phyloP scores from a whole-genome alignment of 2,329 filamentous ascomycete species.

The Fusarium floridanum region DNA sequence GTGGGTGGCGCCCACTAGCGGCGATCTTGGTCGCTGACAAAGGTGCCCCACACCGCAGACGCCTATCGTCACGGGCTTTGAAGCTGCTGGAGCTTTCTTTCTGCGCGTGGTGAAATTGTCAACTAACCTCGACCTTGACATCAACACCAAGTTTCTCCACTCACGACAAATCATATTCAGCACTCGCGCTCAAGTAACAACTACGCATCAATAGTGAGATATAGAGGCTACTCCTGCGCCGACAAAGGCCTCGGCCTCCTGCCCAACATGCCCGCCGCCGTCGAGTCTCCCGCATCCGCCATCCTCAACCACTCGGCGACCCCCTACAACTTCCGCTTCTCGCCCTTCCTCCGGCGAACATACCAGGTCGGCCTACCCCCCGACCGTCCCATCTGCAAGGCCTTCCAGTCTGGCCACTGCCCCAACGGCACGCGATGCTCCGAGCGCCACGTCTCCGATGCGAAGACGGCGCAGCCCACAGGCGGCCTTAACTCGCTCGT shows the following conservation, averaged over 20 bases:
- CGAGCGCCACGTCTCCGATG: constrained; percentile 77
- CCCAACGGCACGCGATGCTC: constrained; percentile 86
- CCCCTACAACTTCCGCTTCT: constrained; percentile 83
- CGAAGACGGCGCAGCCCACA: constrained; percentile 51
- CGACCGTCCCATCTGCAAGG: constrained; percentile 84
- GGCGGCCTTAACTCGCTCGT: constrained; percentile 83
- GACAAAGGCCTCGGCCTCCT: constrained; percentile 24
- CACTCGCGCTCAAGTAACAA: background rate
- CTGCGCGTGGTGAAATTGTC: constrained; percentile 10
- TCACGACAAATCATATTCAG: background rate
- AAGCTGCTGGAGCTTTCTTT: constrained; percentile 36
- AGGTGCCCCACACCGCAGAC: constrained; percentile 19
- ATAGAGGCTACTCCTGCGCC: background rate
- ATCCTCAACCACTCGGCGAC: constrained; percentile 70
- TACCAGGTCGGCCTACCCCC: constrained; percentile 87
- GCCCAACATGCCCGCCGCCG: constrained; percentile 49
- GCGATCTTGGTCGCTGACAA: constrained; percentile 36
- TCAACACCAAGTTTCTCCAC: constrained; percentile 12
- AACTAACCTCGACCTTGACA: constrained; percentile 17
- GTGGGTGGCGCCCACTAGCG: constrained; percentile 6
- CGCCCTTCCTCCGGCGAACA: constrained; percentile 83
- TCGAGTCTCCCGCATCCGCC: constrained; percentile 50
- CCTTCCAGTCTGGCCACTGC: constrained; percentile 88
- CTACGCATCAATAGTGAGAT: background rate
- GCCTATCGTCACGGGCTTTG: constrained; percentile 14